These are phyloP conservation scores for Verticillium klebahnii DNA, from an alignment of 2,329 filamentous ascomycete genomes.

Conservation along the genomic window DNA sequence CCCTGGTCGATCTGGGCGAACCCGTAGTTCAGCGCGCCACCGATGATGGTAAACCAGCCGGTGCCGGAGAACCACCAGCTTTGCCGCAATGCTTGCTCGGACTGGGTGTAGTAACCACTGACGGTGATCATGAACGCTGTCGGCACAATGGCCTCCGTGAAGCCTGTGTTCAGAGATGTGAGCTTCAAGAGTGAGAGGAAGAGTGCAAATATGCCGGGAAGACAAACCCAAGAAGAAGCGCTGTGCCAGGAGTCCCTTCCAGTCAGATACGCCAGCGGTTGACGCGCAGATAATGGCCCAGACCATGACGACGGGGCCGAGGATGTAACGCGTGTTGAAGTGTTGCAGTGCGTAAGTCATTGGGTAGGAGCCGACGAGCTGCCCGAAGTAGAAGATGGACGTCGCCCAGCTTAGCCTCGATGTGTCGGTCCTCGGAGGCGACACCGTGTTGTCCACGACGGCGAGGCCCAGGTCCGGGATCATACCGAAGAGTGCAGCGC, in stretches of 20 bases:
- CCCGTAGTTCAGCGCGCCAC: constrained; percentile 42
- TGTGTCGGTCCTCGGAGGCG: constrained; percentile 45
- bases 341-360: constrained; percentile 53
- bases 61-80: constrained; percentile 43
- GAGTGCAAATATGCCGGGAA: not conserved
- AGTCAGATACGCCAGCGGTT: constrained; percentile 49
- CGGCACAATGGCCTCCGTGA: constrained; percentile 44
- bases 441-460: constrained; percentile 22
- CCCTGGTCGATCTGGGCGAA: constrained; percentile 42
- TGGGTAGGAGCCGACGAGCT: constrained; percentile 53
- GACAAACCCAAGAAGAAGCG: constrained; percentile 34
- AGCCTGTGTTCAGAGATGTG: constrained; percentile 3
- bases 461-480: constrained; percentile 47
- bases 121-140: constrained; percentile 46
- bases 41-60: constrained; percentile 42
- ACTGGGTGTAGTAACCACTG: constrained; percentile 42
- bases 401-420: constrained; percentile 55
- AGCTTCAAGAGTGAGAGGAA: not conserved
- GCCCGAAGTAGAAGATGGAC: constrained; percentile 58
- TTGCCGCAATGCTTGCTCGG: constrained; percentile 43
- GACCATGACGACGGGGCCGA: constrained; percentile 44
- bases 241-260: constrained; percentile 46
- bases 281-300: constrained; percentile 53
- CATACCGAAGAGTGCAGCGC: constrained; percentile 56
- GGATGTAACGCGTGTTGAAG: constrained; percentile 46